Conservation (phyloP, 2,329 filamentous ascomycete species). For the Aureobasidium sp. region DNA sequence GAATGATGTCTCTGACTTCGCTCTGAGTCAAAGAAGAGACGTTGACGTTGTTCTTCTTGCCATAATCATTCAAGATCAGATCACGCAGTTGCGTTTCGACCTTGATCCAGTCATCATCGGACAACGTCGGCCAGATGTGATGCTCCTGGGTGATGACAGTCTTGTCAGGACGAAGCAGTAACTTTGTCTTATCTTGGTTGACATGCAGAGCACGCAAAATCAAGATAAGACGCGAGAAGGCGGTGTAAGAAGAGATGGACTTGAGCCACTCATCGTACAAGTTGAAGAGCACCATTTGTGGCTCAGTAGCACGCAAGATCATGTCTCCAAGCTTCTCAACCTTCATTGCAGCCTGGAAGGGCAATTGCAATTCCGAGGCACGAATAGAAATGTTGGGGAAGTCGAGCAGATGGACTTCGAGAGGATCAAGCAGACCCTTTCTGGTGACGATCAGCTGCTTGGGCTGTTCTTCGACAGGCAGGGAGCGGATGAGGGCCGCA, state of each 20-base stretch:
- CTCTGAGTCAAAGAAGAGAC: conserved; percentile 96
- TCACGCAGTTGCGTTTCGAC: conserved; percentile 98
- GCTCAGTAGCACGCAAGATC: conserved; percentile 97
- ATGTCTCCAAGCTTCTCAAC: conserved; percentile 99
- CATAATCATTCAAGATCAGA: conserved; percentile 97
- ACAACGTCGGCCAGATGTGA: conserved; percentile 96
- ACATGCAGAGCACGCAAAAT: conserved; percentile 97
- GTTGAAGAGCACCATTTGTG: conserved; percentile 99
- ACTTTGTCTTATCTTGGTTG: conserved; percentile 98
- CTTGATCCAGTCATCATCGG: conserved; percentile 99
- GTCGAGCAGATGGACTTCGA: conserved; percentile 97
- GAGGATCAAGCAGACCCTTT: conserved; percentile 95
- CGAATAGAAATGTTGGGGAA: conserved; percentile 99
- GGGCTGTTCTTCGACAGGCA: conserved; percentile 98
- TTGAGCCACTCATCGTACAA: conserved; percentile 99
- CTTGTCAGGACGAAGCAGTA: conserved; percentile 95
- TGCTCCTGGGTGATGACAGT: conserved; percentile 98
- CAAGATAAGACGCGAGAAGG: conserved; percentile 94
- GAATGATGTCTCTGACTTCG: conserved; percentile 97
- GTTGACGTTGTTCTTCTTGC: conserved; percentile 99
- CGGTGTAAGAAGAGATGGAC: conserved; percentile 98
- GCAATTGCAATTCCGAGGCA: conserved; percentile 95
- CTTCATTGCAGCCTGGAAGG: conserved; percentile 99
- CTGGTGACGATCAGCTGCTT: conserved; percentile 99
- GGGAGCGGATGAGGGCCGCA: conserved; percentile 92